Base-by-base conservation (phyloP, 2,329 filamentous ascomycete species). In the Sordariomycetes sp. region DNA sequence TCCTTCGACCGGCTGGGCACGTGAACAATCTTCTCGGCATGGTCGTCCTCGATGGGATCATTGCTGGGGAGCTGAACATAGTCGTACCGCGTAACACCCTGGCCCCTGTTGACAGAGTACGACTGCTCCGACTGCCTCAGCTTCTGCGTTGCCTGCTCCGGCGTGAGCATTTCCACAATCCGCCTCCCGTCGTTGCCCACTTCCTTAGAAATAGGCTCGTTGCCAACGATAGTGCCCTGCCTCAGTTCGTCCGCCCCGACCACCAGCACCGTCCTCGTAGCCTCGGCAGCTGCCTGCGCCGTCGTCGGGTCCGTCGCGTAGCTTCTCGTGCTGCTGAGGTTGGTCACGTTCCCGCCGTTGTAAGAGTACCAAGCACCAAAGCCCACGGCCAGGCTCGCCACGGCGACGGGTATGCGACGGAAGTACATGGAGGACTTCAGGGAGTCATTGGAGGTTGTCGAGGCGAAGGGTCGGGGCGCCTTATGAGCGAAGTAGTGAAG, bases 11-110 rank as follows among this genome's bases (percentile, higher is more conserved):
- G 72, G 34, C 72, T 70, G 5, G 86, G 82, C 8, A 95, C 77
- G 58, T 96, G 86, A 30, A 98, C 86, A 49, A 96, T 95, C 71
- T 94, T 94, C 64, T 98, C 92, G 34, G 88, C 85, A 53, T 98
- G 92, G 53, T 98, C 93, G 51, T 98, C 92, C 63, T 98, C 92
- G 39, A 98, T 98, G 0, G 92, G 92, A 48, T 94, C 86, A 57
- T 98, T 98, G 65, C 86, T 94, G 8, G 90, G 85, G 40, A 96
- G 73, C 58, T 98, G 92, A 17, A 92, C 87, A 8, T 95, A 68
- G 58, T 98, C 92, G 53, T 98, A 98, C 45, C 92, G 79, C 42
- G 94, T 80, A 25, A 98, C 90, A 24, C 92, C 92, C 54, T 86
- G 75, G 11, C 92, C 93, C 34, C 92, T 71, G 39, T 86, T 86